Base-by-base conservation (phyloP, 257 asterid genomes). In the Solanum paucissectum region DNA sequence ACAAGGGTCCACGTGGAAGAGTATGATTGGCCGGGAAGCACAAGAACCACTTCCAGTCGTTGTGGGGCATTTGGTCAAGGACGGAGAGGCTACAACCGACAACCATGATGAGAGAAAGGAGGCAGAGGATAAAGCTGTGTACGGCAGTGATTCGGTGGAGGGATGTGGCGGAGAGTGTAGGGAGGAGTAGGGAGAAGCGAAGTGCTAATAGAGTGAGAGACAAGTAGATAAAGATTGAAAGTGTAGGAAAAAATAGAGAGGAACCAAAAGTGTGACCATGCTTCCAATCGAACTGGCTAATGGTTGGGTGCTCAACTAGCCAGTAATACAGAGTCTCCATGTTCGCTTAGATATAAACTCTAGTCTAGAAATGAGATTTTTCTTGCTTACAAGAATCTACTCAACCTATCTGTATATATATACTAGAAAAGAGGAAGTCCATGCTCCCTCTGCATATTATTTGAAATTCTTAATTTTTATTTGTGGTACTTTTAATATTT, bases 51-150 rank as follows among this genome's bases (percentile, higher is more conserved):
- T 87, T 88, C 89, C 89, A 93, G 68, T 86, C 86, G 37, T 85
- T 27, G 8, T 87, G 88, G 42, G 97, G 98, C 87, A 93, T 92
- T 52, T 94, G 98, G 91, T 88, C 94, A 90, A 93, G 82, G 49
- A 95, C 27, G 38, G 99, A 91, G 91, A 96, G 96, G 36, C 92
- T 87, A 93, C 95, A 90, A 62, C 96, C 96, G 68, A 92, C 79
- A 88, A 94, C 94, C 98, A 95, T 93, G 55, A 87, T 18, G 89
- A 93, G 89, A 88, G 98, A 96, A 91, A 95, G 95, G 91, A 94
- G 89, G 90, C 95, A 92, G 88, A 96, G 98, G 86, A 86, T 66
- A 83, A 93, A 94, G 93, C 82, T 96, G 95, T 96, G 98, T 86
- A 68, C 83, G 93, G 93, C 93, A 90, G 95, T 90, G 89, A 94